Conservation (phyloP, 2,329 filamentous ascomycete genomes). For the Trichoderma citrinoviride region DNA sequence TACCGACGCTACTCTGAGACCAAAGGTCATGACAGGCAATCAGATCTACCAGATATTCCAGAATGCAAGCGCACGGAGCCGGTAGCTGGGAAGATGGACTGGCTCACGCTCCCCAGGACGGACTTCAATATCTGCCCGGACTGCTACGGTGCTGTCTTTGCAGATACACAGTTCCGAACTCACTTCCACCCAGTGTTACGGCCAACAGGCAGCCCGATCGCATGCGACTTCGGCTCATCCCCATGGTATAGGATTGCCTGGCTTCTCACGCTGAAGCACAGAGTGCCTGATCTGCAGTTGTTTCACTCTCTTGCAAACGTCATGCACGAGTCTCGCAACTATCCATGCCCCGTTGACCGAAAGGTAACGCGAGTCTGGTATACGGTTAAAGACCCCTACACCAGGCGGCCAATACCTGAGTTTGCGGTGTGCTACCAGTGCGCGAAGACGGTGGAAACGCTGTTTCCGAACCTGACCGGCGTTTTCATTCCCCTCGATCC, state of each 20-base stretch:
- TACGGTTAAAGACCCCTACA: slow-evolving; percentile 67
- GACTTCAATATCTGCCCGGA: slow-evolving; percentile 79
- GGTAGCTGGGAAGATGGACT: slow-evolving; percentile 66
- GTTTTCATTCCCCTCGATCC: slow-evolving; percentile 58
- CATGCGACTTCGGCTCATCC: slow-evolving; percentile 74
- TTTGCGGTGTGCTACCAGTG: slow-evolving; percentile 78
- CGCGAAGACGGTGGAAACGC: slow-evolving; percentile 64
- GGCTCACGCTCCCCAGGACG: slow-evolving; percentile 72
- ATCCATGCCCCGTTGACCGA: slow-evolving; percentile 56
- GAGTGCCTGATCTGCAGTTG: slow-evolving; percentile 62
- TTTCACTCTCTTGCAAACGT: slow-evolving; percentile 68
- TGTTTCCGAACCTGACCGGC: slow-evolving; percentile 70
- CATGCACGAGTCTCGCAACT: slow-evolving; percentile 45
- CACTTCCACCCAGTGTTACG: slow-evolving; percentile 61
- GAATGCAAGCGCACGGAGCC: slow-evolving; percentile 66
- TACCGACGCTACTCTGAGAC: slow-evolving; percentile 55
- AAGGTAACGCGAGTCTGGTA: slow-evolving; percentile 67
- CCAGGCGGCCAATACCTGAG: slow-evolving; percentile 60
- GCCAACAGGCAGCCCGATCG: slow-evolving; percentile 55
- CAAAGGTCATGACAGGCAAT: slow-evolving; percentile 24
- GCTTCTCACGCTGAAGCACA: slow-evolving; percentile 72
- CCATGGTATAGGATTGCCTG: slow-evolving; percentile 85
- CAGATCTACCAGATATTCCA: slow-evolving; percentile 47
- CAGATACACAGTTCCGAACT: slow-evolving; percentile 63
- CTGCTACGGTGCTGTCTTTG: slow-evolving; percentile 71